Evolutionary conservation across 2,329 filamentous ascomycete genomes (phyloP).

Genomic region (Diaporthe capsici): DNA sequence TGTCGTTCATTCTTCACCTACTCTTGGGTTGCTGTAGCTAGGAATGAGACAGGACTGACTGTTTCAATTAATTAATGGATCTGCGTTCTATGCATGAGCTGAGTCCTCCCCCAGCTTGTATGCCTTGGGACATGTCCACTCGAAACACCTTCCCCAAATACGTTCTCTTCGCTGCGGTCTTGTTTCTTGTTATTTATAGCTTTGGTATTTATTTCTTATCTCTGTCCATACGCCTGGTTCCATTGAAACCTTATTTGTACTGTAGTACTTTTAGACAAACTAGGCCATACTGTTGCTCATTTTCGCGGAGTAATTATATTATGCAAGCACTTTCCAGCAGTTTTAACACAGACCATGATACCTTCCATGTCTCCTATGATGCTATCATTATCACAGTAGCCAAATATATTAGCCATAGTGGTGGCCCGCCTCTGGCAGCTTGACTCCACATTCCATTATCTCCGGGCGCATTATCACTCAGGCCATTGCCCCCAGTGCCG

Average conservation of each 20-base stretch:
- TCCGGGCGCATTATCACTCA: not conserved
- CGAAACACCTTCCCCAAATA: too few relatives aligned
- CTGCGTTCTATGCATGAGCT: not conserved
- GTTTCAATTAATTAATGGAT: slow-evolving; percentile 4
- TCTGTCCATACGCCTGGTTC: too few relatives aligned
- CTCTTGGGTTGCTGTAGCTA: slow-evolving; percentile 21
- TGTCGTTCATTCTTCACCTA: slow-evolving; percentile 27
- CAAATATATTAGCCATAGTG: not conserved
- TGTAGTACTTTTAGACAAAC: not conserved
- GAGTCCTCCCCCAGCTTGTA: too few relatives aligned
- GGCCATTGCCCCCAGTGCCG: slow-evolving; percentile 29
- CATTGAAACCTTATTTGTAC: not conserved
- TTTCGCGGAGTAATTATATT: not conserved
- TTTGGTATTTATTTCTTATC: too few relatives aligned
- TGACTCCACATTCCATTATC: slow-evolving; percentile 31
- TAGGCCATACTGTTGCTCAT: not conserved
- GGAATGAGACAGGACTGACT: not conserved
- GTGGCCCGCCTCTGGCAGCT: not conserved
- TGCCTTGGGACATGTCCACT: not conserved
- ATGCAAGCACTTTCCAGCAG: not conserved
- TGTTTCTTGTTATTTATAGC: too few relatives aligned
- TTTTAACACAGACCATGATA: too few relatives aligned
- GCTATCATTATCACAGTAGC: not conserved
- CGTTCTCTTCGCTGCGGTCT: not conserved
- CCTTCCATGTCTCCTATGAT: not conserved